Conservation (phyloP, 1,284 basidiomycete species). For the Ganoderma sinense region DNA sequence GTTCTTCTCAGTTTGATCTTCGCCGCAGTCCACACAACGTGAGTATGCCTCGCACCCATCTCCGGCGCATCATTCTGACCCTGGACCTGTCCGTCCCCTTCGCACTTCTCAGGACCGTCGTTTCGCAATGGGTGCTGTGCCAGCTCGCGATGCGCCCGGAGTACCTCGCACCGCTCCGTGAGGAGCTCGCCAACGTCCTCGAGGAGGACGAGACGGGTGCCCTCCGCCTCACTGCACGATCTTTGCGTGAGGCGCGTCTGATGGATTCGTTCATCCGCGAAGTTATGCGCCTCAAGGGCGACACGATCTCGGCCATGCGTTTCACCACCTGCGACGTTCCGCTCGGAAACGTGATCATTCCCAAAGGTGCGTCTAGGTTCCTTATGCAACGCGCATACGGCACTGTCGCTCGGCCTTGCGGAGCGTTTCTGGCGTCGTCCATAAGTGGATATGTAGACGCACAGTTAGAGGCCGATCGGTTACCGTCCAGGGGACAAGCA, state of each 20-base stretch:
- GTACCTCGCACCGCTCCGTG: slow-evolving; percentile 50
- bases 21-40: slow-evolving; percentile 48
- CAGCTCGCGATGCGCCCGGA: slow-evolving; percentile 51
- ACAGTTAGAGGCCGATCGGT: neutral
- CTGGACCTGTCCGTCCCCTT: neutral
- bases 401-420: no score
- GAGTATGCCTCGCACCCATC: slow-evolving; percentile 14
- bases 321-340: slow-evolving; percentile 41
- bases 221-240: slow-evolving; percentile 39
- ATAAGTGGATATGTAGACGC: neutral
- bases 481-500: neutral
- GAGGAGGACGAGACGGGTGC: slow-evolving; percentile 37
- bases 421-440: neutral
- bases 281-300: slow-evolving; percentile 48
- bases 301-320: slow-evolving; percentile 44
- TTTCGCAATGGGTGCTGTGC: slow-evolving; percentile 50
- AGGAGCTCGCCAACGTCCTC: slow-evolving; percentile 44
- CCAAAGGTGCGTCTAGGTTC: slow-evolving; percentile 38
- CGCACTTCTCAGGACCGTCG: slow-evolving; percentile 37
- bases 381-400: neutral
- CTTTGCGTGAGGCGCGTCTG: slow-evolving; percentile 40
- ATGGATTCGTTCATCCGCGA: slow-evolving; percentile 49
- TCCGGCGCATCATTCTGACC: neutral
- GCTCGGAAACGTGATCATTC: slow-evolving; percentile 43
- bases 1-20: slow-evolving; percentile 40